Evolutionary conservation across 2,329 filamentous ascomycete species (phyloP), one percentile per base, ranked within the genome.

Genomic region (Rugonectria rugulosa): DNA sequence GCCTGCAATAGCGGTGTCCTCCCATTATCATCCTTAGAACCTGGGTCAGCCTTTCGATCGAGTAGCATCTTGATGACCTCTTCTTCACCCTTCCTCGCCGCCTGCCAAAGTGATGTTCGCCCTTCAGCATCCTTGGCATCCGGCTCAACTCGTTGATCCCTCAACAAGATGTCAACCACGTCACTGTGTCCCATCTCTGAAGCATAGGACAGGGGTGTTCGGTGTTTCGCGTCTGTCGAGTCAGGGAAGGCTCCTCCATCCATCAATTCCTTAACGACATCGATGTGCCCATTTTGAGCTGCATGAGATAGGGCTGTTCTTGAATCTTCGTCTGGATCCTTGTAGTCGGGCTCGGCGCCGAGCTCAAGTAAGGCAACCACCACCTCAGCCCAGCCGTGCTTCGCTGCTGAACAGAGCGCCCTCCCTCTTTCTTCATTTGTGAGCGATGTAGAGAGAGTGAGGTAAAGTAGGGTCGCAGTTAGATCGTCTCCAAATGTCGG

Each of bases 191-290:
- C 40, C 12, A 43, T 29, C 11, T 43, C 40, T 29, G 40, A 43
- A 3, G 40, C 40, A 43, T 43, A 43, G 15, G 26, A 43, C 15
- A 43, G 23, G 29, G 40, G 40, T 43, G 23, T 43, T n/a, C 40
- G 40, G 23, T 29, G 5, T 15, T 29, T 14, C 3, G 14, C 23
- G 10, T 43, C 40, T 29, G 23, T n/a, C 11, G 40, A 29, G 20
- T 43, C 17, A 12, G 40, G 40, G 23, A 29, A 43, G 7, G 23
- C 21, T n/a, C 23, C 40, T 17, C 21, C n/a, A 15, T 29, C 23
- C 12, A 43, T 23, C n/a, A 26, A 41, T 41, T 23, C 37, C 37
- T 41, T 41, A 3, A 41, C 19, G 4, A 20, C 24, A 20, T 41
- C 20, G 37, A 26, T 41, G 37, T 20, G 27, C 40, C 40, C 40